phyloP scores from a whole-genome alignment of 2,329 filamentous ascomycete species.

The Thelonectria rubi region DNA sequence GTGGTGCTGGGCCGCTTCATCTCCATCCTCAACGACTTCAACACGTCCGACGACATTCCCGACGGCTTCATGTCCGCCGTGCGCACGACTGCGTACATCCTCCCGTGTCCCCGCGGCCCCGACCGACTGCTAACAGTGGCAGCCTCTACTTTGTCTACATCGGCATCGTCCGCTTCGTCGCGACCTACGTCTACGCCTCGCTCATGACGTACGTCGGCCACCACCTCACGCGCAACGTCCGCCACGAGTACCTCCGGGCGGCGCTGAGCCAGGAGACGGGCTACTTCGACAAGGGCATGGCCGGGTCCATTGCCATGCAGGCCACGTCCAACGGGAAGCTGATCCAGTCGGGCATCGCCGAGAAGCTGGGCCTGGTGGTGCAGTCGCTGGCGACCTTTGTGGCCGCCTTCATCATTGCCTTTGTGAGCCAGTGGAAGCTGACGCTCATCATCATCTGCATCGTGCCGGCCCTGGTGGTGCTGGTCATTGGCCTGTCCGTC shows the following conservation, averaged over 20 bases:
- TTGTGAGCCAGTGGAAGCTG: constrained; percentile 54
- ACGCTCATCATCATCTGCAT: constrained; percentile 51
- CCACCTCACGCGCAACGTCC: constrained; percentile 57
- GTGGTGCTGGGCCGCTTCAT: constrained; percentile 43
- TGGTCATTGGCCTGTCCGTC: constrained; percentile 39
- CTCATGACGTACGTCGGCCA: constrained; percentile 60
- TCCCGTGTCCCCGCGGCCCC: neutral
- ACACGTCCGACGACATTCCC: constrained; percentile 16
- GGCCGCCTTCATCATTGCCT: constrained; percentile 51
- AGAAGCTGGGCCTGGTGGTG: constrained; percentile 52
- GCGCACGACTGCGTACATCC: constrained; percentile 11
- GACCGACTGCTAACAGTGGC: neutral
- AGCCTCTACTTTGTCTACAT: constrained; percentile 50
- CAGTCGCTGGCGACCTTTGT: constrained; percentile 51
- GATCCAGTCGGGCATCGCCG: constrained; percentile 52
- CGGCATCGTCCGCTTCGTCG: constrained; percentile 54
- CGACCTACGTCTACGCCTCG: constrained; percentile 56
- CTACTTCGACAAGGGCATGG: constrained; percentile 55
- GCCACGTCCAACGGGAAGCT: constrained; percentile 51
- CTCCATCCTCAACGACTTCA: constrained; percentile 34
- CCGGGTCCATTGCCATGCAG: constrained; percentile 54
- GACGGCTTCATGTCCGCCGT: constrained; percentile 34
- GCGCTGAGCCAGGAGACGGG: constrained; percentile 60
- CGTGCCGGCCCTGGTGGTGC: constrained; percentile 45
- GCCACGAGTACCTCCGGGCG: constrained; percentile 59